These are phyloP conservation scores for Rhodotorula glutinis DNA, from an alignment of 1,284 basidiomycete genomes.

Conservation along the genomic window DNA sequence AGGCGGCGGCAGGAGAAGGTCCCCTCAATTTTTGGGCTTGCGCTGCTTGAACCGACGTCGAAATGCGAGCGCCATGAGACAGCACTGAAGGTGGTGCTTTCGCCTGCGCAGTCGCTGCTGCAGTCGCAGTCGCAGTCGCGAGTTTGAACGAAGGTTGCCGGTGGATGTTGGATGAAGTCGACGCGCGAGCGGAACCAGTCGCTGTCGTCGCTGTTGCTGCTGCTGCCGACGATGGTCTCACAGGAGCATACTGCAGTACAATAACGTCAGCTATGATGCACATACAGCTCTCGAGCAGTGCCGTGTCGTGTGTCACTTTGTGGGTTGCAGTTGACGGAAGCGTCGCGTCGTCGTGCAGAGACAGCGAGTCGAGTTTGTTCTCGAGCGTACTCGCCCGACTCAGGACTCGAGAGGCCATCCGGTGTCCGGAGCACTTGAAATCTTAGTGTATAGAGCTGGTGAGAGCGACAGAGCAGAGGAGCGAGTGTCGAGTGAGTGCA, in stretches of 20 bases:
- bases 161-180: constrained; percentile 35
- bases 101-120: neutral
- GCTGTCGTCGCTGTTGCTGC: neutral
- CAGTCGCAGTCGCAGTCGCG: constrained; percentile 10
- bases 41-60: neutral
- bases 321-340: neutral
- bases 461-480: neutral
- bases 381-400: constrained; percentile 26
- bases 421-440: too few relatives aligned
- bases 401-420: constrained; percentile 33
- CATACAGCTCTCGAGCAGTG: too few relatives aligned
- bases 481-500: neutral
- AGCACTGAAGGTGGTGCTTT: neutral
- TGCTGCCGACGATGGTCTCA: constrained; percentile 13
- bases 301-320: neutral
- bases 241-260: constrained; percentile 28
- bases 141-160: constrained; percentile 34
- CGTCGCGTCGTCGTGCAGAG: constrained; percentile 14
- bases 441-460: neutral
- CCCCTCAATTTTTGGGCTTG: neutral
- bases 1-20: neutral
- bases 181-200: neutral
- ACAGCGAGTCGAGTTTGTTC: constrained; percentile 30
- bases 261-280: too few relatives aligned
- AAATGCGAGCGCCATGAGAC: neutral